phyloP scores from a whole-genome alignment of 2,329 filamentous ascomycete genomes.

The Epicoccum nigrum region DNA sequence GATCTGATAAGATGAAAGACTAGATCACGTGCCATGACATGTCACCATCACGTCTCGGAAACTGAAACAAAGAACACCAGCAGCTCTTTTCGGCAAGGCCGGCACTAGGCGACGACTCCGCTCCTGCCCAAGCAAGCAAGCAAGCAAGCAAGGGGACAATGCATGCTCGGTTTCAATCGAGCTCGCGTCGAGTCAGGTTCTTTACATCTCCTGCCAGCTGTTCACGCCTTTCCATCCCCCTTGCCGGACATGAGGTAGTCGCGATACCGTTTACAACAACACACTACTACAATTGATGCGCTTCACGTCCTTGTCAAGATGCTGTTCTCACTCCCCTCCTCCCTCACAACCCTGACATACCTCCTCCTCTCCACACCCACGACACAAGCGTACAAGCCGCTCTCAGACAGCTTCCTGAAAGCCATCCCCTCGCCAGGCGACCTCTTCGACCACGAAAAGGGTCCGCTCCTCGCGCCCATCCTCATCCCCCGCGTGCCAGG shows the following conservation, averaged over 20 bases:
- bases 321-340: slow-evolving; percentile 22
- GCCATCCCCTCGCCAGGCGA: slow-evolving; percentile 71
- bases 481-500: slow-evolving; percentile 87
- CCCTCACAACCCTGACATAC: slow-evolving; percentile 21
- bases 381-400: slow-evolving; percentile 59
- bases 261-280: not conserved
- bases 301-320: slow-evolving; percentile 13
- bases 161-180: slow-evolving; percentile 29
- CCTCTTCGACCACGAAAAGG: slow-evolving; percentile 79
- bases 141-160: slow-evolving; percentile 17
- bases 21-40: slow-evolving; percentile 20
- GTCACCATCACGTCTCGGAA: slow-evolving; percentile 9
- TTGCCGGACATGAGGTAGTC: slow-evolving; percentile 4
- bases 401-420: slow-evolving; percentile 77
- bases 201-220: not conserved
- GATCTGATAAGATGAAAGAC: slow-evolving; percentile 39
- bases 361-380: slow-evolving; percentile 23
- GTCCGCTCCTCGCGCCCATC: slow-evolving; percentile 82
- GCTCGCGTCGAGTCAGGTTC: slow-evolving; percentile 19
- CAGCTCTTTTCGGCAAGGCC: slow-evolving; percentile 20
- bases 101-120: slow-evolving; percentile 20
- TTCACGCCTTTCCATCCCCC: not conserved
- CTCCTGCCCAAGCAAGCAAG: slow-evolving; percentile 22
- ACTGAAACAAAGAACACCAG: slow-evolving; percentile 12
- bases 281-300: not conserved